Conservation (phyloP, 176 grass and related monocot species). For the Triticum turgidum region DNA sequence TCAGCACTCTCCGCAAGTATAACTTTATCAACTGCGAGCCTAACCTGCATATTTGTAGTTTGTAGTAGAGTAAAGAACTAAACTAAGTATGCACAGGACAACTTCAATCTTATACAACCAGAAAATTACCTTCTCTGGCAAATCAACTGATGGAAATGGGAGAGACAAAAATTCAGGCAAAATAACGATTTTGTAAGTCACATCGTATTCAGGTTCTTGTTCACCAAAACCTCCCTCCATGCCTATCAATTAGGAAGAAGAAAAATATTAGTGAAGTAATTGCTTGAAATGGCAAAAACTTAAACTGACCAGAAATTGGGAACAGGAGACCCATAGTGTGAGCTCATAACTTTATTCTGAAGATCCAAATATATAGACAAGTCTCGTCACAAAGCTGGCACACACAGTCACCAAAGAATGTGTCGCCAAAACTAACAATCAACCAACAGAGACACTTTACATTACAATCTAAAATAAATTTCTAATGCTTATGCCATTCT, state of each 20-base stretch:
- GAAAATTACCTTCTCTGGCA: conserved; percentile 86
- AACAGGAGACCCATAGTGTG: not conserved
- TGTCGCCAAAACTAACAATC: not conserved
- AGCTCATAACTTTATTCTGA: conserved; percentile 4
- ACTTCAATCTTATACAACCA: not conserved
- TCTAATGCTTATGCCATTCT: not conserved
- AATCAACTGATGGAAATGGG: conserved; percentile 89
- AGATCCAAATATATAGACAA: not conserved
- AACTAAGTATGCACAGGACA: conserved; percentile 24
- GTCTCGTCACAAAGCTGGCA: not conserved
- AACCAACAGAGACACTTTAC: not conserved
- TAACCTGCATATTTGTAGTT: conserved; percentile 57
- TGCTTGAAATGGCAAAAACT: not conserved
- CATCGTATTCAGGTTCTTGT: conserved; percentile 89
- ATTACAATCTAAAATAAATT: not conserved
- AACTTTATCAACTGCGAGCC: conserved; percentile 84
- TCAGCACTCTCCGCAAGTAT: conserved; percentile 83
- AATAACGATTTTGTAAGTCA: conserved; percentile 68
- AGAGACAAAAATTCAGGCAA: conserved; percentile 83
- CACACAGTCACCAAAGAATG: not conserved
- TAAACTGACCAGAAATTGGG: not conserved
- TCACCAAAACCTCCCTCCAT: conserved; percentile 88
- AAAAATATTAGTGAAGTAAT: not conserved
- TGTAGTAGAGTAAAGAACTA: conserved; percentile 24
- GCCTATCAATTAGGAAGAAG: conserved; percentile 48